Evolutionary conservation across 2,329 filamentous ascomycete genomes (phyloP).

Genomic region (Knufia petricola): DNA sequence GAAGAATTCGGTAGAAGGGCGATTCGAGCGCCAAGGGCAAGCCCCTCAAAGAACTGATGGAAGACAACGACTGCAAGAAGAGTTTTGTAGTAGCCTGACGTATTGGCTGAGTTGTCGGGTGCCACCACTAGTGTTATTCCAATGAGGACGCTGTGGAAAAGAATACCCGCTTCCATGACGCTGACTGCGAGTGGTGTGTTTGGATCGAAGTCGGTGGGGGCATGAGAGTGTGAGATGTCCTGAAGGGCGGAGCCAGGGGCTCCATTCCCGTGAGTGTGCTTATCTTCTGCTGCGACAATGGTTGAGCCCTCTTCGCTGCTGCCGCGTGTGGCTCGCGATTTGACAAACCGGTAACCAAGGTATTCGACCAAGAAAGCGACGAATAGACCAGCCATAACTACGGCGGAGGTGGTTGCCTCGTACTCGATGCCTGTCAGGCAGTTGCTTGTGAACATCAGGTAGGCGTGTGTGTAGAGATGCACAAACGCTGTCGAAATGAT

Average conservation of each 20-base stretch:
- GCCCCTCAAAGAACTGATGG: conserved; percentile 69
- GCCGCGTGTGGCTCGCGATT: no score
- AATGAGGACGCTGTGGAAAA: conserved; percentile 65
- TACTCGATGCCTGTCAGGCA: conserved; percentile 59
- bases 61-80: conserved; percentile 59
- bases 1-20: conserved; percentile 49
- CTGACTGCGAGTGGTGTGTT: conserved; percentile 51
- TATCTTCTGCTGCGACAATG: conserved; percentile 25
- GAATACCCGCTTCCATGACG: conserved; percentile 62
- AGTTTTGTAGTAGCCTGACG: conserved; percentile 36
- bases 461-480: conserved; percentile 59
- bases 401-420: conserved; percentile 59
- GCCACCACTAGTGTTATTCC: conserved; percentile 36
- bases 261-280: conserved; percentile 23
- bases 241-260: conserved; percentile 22
- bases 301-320: conserved; percentile 14
- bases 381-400: conserved; percentile 66
- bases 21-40: conserved; percentile 63
- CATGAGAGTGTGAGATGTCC: conserved; percentile 13
- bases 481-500: conserved; percentile 33
- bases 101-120: conserved; percentile 30
- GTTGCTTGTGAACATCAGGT: conserved; percentile 61
- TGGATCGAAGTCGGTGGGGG: conserved; percentile 19
- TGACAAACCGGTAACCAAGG: conserved; percentile 51
- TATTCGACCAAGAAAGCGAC: conserved; percentile 65